Conservation (phyloP, 441 rosid species). For the Gossypium davidsonii region DNA sequence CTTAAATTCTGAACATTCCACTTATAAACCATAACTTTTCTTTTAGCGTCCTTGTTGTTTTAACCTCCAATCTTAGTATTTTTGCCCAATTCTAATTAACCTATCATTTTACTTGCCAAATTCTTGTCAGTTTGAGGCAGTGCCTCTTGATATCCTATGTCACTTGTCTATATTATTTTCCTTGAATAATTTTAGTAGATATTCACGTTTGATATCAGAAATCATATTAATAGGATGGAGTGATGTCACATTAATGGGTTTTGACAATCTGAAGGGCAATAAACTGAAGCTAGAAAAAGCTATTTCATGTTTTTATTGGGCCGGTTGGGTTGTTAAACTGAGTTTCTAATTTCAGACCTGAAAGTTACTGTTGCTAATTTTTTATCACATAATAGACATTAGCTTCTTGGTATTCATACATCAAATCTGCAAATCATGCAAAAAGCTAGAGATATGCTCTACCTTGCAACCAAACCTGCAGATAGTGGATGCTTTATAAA, state of each 20-base stretch:
- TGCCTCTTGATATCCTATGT: background rate
- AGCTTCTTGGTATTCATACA: background rate
- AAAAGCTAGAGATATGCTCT: background rate
- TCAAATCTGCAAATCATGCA: background rate
- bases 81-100: background rate
- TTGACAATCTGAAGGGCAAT: background rate
- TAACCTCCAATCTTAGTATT: background rate
- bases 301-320: background rate
- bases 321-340: background rate
- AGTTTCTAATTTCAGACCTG: background rate
- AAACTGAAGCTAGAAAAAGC: background rate
- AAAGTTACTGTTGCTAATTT: background rate
- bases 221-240: background rate
- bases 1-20: background rate
- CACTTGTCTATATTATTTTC: background rate
- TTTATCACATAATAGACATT: background rate
- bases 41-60: background rate
- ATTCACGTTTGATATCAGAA: background rate
- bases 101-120: background rate
- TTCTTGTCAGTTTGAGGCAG: background rate
- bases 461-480: background rate
- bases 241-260: background rate
- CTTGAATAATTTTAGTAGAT: conserved; percentile 1
- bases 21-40: background rate
- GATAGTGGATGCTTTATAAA: background rate